phyloP scores from a whole-genome alignment of 2,329 filamentous ascomycete species.

The Pseudocercospora cruenta region DNA sequence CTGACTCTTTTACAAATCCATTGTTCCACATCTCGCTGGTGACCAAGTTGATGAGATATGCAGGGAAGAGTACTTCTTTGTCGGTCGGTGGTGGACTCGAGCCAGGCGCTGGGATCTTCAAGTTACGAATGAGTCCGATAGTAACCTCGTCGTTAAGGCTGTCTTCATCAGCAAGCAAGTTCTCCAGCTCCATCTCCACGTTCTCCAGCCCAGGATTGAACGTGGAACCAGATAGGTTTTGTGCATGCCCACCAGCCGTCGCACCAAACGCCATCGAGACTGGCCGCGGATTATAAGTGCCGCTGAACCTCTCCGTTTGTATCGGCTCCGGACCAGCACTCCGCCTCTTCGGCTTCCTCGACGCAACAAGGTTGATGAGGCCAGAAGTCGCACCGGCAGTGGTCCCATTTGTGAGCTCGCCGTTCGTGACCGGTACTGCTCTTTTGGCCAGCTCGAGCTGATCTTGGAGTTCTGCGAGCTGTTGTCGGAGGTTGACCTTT shows the following conservation, averaged over 20 bases:
- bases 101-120: constrained; percentile 91
- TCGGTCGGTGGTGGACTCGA: constrained; percentile 89
- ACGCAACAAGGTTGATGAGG: constrained; percentile 93
- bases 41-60: constrained; percentile 97
- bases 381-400: constrained; percentile 63
- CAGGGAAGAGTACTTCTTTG: constrained; percentile 98
- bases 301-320: constrained; percentile 87
- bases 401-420: constrained; percentile 65
- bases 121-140: constrained; percentile 90
- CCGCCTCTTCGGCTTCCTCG: constrained; percentile 94
- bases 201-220: constrained; percentile 84
- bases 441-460: constrained; percentile 87
- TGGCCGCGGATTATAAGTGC: constrained; percentile 88
- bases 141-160: constrained; percentile 96
- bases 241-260: constrained; percentile 64
- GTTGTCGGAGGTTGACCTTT: constrained; percentile 81
- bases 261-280: constrained; percentile 88
- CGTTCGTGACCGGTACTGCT: constrained; percentile 68
- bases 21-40: constrained; percentile 99
- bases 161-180: constrained; percentile 91
- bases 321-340: constrained; percentile 87
- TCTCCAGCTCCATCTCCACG: constrained; percentile 93
- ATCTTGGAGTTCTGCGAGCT: constrained; percentile 87
- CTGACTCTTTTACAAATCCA: constrained; percentile 98
- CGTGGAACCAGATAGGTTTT: constrained; percentile 72